These are phyloP conservation scores for Pugionium cornutum DNA, from an alignment of 345 rosid genomes.

Conservation along the genomic window DNA sequence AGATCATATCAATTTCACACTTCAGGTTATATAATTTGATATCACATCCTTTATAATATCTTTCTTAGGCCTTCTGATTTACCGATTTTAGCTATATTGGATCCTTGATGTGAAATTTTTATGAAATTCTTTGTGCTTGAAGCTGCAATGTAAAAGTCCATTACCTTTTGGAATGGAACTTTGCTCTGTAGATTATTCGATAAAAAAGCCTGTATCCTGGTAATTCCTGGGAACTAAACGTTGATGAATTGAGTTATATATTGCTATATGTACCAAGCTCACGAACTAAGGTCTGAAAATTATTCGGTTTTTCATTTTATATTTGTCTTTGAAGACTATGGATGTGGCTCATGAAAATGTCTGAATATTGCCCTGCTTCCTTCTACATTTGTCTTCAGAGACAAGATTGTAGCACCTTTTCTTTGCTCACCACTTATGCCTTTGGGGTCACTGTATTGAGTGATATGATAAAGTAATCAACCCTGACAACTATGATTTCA, in stretches of 20 bases:
- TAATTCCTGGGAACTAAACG: not conserved
- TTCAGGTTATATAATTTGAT: constrained; percentile 52
- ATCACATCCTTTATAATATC: too few relatives aligned
- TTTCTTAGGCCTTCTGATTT: too few relatives aligned
- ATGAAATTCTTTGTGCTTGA: too few relatives aligned
- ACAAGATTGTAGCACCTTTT: not conserved
- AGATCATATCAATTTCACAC: constrained; percentile 88
- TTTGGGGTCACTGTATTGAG: not conserved
- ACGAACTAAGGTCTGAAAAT: too few relatives aligned
- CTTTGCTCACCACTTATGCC: not conserved
- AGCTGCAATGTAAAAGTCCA: too few relatives aligned
- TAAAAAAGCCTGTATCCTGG: too few relatives aligned
- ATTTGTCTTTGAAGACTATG: not conserved
- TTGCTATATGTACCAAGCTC: not conserved
- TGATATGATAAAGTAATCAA: constrained; percentile 9
- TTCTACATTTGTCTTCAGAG: not conserved
- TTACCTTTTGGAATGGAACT: too few relatives aligned
- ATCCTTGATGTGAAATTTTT: too few relatives aligned
- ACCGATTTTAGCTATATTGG: too few relatives aligned
- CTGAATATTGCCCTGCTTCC: not conserved
- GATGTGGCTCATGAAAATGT: not conserved
- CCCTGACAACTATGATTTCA: not conserved
- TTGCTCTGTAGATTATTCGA: too few relatives aligned
- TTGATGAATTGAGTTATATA: not conserved
- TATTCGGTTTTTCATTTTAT: too few relatives aligned